phyloP scores from a whole-genome alignment of 805 yeast genomes.

The Metschnikowia continentalis region DNA sequence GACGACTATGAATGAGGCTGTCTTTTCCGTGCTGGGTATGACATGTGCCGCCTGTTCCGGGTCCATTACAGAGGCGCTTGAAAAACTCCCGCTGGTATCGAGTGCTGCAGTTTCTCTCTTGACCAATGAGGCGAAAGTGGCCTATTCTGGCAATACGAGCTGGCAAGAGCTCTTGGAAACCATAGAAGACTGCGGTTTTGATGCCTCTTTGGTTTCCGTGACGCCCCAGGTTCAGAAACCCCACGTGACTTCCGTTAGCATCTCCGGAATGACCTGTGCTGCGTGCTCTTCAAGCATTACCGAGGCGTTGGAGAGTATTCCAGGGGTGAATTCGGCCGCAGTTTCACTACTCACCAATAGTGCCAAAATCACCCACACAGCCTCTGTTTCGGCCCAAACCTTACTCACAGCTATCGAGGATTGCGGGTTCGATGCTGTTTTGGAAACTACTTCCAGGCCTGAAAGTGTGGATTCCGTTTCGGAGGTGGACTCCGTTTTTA shows the following conservation, averaged over 20 bases:
- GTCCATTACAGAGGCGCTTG: conserved; percentile 21
- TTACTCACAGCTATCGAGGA: conserved; percentile 22
- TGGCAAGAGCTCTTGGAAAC: conserved; percentile 5
- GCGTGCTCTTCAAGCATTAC: conserved; percentile 17
- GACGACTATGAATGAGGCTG: conserved; percentile 7
- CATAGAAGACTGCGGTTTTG: conserved; percentile 18
- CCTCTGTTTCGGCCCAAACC: conserved; percentile 1
- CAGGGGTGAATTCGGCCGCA: conserved; percentile 11
- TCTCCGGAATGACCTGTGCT: conserved; percentile 20
- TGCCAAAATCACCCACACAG: conserved; percentile 11
- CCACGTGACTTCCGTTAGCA: conserved; percentile 2
- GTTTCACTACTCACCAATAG: conserved; percentile 16
- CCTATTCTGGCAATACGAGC: conserved; percentile 1
- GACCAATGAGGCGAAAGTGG: conserved; percentile 26
- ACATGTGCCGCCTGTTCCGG: conserved; percentile 26
- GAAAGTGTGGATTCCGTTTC: too few species aligned
- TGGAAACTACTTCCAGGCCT: conserved; percentile 2
- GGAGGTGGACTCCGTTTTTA: conserved; percentile 22
- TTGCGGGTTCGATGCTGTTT: conserved; percentile 28
- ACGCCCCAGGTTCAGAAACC: not conserved
- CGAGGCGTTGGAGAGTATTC: conserved; percentile 12
- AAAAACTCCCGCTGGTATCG: conserved; percentile 13
- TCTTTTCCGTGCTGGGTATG: conserved; percentile 20
- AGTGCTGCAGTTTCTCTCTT: conserved; percentile 22
- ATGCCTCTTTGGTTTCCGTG: conserved; percentile 9